Evolutionary conservation across 345 rosid species (phyloP).

Genomic region (Cochlearia excelsa): DNA sequence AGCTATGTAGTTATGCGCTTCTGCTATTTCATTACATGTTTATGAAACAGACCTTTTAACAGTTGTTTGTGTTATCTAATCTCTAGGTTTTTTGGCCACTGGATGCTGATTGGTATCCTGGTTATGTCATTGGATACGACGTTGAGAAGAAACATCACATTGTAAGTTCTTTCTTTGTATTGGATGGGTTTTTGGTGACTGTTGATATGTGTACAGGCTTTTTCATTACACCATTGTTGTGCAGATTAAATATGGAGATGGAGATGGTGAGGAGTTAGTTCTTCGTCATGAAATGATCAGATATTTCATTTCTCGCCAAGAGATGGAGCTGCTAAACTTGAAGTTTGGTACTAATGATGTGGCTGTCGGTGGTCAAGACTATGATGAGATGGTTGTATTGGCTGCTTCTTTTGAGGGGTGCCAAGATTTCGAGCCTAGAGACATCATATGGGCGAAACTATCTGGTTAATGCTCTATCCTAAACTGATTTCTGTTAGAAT

Average conservation of each 20-base stretch:
- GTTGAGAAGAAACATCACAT: slow-evolving; percentile 56
- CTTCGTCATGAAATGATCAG: slow-evolving; percentile 67
- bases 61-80: slow-evolving; percentile 24
- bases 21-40: neutral
- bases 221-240: slow-evolving; percentile 25
- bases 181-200: slow-evolving; percentile 1
- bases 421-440: slow-evolving; percentile 83
- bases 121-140: slow-evolving; percentile 61
- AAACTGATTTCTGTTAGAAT: slow-evolving; percentile 1
- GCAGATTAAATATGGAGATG: slow-evolving; percentile 85
- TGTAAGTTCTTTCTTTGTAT: slow-evolving; percentile 43
- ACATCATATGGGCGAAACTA: slow-evolving; percentile 96
- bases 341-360: slow-evolving; percentile 41
- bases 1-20: slow-evolving; percentile 16
- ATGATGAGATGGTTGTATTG: slow-evolving; percentile 85
- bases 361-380: slow-evolving; percentile 55
- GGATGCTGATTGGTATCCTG: slow-evolving; percentile 94
- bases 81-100: slow-evolving; percentile 95
- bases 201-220: slow-evolving; percentile 4
- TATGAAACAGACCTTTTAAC: neutral
- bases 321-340: slow-evolving; percentile 61
- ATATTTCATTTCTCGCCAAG: slow-evolving; percentile 59
- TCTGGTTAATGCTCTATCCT: slow-evolving; percentile 51
- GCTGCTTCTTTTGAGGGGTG: slow-evolving; percentile 87
- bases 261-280: slow-evolving; percentile 71